Base-by-base conservation (phyloP, 345 rosid species). In the Anacardium occidentale region DNA sequence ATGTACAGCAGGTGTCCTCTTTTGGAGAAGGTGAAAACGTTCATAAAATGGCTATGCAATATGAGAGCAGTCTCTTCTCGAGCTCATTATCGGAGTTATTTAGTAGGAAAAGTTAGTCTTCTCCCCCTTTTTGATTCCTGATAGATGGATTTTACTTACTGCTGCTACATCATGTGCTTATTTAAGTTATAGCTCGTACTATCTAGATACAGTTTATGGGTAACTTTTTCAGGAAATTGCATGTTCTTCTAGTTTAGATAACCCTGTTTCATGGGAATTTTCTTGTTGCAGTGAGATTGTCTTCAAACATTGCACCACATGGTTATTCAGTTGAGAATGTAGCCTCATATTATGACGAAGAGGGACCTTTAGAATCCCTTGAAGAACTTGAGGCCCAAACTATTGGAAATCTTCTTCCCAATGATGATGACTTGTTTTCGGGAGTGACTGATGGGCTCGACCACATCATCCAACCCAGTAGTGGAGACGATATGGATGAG, bases 361-460 rank as follows among this genome's bases (percentile, higher is more conserved):
- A 82, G 61, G 86, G 78, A 69, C 82, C 80, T 65, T 73, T 83
- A 56, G 86, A 83, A 76, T 84, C 89, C 29, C 79, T 86, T 71
- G 83, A 87, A 79, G 88, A 89, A 74, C 73, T 86, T 62, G 90
- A 89, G 80, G 88, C 90, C 7, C 90, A 80, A 75, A 86, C 91
- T 62, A 85, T 86, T 21, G 92, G 89, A 40, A 85, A 88, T 70
- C 92, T 90, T 75, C 95, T 90, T 18, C 95, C 95, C 2, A 69
- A 66, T 69, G 90, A 88, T 1, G 95, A 88, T 48, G 95, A 88
- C 52, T 76, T 90, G 75, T 85, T 90, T 77, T 78, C 84, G 51
- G 92, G 89, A 51, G 79, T 90, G 73, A 82, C 70, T 12, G 85
- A 83, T 79, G 84, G 81, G 70, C 47, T 81, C 25, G 84, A 84